Evolutionary conservation across 106 monocot species (phyloP), one percentile per base, ranked within the genome.

Genomic region (Dendrobium officinale): DNA sequence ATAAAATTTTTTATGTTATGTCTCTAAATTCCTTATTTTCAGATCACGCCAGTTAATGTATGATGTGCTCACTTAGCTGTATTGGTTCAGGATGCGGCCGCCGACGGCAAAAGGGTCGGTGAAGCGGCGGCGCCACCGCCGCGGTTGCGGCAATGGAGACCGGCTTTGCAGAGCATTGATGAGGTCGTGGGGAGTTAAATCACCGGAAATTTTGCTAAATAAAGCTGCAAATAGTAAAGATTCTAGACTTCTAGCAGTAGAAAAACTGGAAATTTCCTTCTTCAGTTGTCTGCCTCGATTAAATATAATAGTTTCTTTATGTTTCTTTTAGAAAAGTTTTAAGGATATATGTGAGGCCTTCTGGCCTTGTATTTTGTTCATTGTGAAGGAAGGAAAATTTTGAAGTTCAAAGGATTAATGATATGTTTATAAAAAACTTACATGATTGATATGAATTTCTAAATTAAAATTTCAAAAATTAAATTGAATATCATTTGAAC

Each of bases 161-260:
- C 93, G 48, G 79, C 86, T 3, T 68, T 93, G 82, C 90, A 93
- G 80, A 93, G 88, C 88, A 93, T 93, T 41, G 83, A 83, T 1
- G 93, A 93, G 81, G 70, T 64, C 33, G 75, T 8, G 3, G 64
- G 64, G 5, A 24, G 10, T 64, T 64, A 9, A 64, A 26, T 24
- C 22, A 64, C 64, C 64, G 64, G 6, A 1, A 51, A 51, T 3
- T 51, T 51, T 1, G 13, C 51, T 11, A 51, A 51, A 11, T 2
- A 51, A 51, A 51, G 13, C 51, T 2, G 51, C 13, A 51, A 51
- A 22, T 26, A 64, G 64, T 64, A 61, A 20, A 64, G 64, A 24
- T 64, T 64, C 22, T 26, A 64, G 26, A 22, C 3, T 64, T 64
- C 0, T 10, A 64, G 26, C 2, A 1, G 64, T n/a, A 24, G 2